Conservation (phyloP, 1,139 yeast genomes). For the Starmera stellimalicola region DNA sequence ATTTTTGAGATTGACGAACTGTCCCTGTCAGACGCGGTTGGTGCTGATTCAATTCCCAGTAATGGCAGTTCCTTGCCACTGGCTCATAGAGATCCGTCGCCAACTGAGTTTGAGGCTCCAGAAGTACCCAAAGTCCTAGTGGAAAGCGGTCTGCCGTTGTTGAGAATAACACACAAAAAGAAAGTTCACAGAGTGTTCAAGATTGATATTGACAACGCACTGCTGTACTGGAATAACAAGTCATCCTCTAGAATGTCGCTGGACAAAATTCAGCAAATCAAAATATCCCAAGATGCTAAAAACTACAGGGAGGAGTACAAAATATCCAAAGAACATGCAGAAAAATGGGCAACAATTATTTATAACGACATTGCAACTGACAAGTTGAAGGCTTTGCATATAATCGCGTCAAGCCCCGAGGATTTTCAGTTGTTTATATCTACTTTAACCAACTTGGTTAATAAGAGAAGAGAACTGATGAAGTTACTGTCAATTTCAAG, state of each 20-base stretch:
- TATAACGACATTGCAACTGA: slow-evolving; percentile 39
- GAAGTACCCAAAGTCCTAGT: slow-evolving; percentile 24
- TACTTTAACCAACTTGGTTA: slow-evolving; percentile 36
- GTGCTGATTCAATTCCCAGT: background rate
- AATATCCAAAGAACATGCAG: slow-evolving; percentile 54
- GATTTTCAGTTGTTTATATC: slow-evolving; percentile 49
- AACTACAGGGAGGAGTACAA: slow-evolving; percentile 81
- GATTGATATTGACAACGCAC: slow-evolving; percentile 34
- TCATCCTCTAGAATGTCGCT: slow-evolving; percentile 44
- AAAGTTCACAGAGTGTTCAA: slow-evolving; percentile 42
- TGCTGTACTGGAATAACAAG: slow-evolving; percentile 44
- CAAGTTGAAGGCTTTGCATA: slow-evolving; percentile 58
- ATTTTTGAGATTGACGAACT: background rate
- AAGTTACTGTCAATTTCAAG: slow-evolving; percentile 45
- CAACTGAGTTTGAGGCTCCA: slow-evolving; percentile 10
- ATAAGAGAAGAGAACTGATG: slow-evolving; percentile 41
- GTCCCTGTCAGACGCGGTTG: background rate
- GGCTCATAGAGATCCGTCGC: background rate
- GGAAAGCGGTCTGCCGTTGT: slow-evolving; percentile 29
- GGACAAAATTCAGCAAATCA: slow-evolving; percentile 62
- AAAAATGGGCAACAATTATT: slow-evolving; percentile 73
- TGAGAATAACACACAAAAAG: slow-evolving; percentile 64
- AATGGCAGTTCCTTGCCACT: background rate
- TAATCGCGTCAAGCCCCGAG: slow-evolving; percentile 56
- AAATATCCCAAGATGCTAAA: slow-evolving; percentile 61